Percentiles rank a stretch among this genome's conserved stretches.
Conservation (phyloP, 495 filamentous ascomycete genomes). For the Hyaloscypha hepaticicola region DNA sequence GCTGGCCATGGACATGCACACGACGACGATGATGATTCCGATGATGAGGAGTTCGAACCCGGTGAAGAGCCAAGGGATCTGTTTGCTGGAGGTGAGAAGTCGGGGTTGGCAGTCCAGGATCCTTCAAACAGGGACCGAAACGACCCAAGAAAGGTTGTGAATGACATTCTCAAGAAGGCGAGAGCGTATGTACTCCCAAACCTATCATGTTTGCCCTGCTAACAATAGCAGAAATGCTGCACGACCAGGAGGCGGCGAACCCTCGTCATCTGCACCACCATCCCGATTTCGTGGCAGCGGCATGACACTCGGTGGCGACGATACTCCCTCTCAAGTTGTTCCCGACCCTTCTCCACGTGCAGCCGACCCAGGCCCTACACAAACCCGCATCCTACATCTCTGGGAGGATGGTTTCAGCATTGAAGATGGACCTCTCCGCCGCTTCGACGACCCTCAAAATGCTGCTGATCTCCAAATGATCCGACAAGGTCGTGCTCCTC, state of each 20-base stretch:
- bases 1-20: slow-evolving; percentile 52
- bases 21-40: slow-evolving; percentile 57
- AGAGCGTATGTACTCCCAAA: slow-evolving; percentile 55
- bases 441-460: slow-evolving; percentile 86
- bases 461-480: slow-evolving; percentile 80
- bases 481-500: slow-evolving; percentile 78
- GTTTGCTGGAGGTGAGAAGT: slow-evolving; percentile 96
- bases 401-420: slow-evolving; percentile 95
- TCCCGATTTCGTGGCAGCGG: slow-evolving; percentile 77
- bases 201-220: slow-evolving; percentile 4
- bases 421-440: slow-evolving; percentile 87
- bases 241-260: slow-evolving; percentile 55
- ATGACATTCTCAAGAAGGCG: slow-evolving; percentile 81
- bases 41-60: slow-evolving; percentile 60
- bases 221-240: slow-evolving; percentile 50
- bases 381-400: slow-evolving; percentile 71
- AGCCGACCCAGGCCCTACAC: slow-evolving; percentile 38
- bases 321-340: slow-evolving; percentile 70
- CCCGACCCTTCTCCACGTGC: slow-evolving; percentile 56
- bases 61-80: slow-evolving; percentile 71
- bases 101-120: slow-evolving; percentile 91
- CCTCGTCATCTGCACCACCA: slow-evolving; percentile 39
- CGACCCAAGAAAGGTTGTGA: slow-evolving; percentile 66
- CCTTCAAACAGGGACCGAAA: slow-evolving; percentile 50
- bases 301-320: slow-evolving; percentile 87